These are phyloP conservation scores for Cladosporium oxysporum DNA, from an alignment of 2,329 filamentous ascomycete genomes.

Conservation along the genomic window DNA sequence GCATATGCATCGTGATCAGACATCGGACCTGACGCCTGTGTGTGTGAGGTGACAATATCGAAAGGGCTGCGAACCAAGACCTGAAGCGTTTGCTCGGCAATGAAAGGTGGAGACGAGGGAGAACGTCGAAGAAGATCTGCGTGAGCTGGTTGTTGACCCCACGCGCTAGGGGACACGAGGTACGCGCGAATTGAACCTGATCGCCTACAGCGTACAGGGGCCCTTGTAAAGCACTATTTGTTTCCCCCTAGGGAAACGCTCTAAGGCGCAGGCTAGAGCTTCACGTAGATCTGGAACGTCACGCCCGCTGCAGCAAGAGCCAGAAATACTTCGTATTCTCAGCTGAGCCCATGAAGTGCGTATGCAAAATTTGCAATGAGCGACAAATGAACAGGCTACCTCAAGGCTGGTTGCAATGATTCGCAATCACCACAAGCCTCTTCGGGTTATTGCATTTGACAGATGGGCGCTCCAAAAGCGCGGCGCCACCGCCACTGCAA, in stretches of 20 bases:
- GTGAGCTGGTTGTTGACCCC: slow-evolving; percentile 4
- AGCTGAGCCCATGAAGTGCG: neutral
- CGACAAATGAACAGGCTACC: neutral
- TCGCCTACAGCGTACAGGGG: slow-evolving; percentile 4
- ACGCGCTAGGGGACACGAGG: slow-evolving; percentile 3
- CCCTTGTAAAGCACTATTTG: slow-evolving; percentile 4
- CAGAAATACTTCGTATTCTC: neutral
- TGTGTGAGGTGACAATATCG: slow-evolving; percentile 3
- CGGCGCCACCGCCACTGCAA: slow-evolving; percentile 2
- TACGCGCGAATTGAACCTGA: neutral
- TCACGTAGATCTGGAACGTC: neutral
- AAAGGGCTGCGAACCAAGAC: neutral
- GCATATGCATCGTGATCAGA: slow-evolving; percentile 10
- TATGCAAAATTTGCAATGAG: neutral
- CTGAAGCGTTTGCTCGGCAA: slow-evolving; percentile 3
- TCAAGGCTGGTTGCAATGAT: neutral
- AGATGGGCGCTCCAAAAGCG: neutral
- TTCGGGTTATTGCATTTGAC: neutral
- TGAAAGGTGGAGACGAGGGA: neutral
- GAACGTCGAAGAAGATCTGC: slow-evolving; percentile 9
- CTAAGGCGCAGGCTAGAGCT: neutral
- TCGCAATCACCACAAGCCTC: neutral
- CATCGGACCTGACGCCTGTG: slow-evolving; percentile 4
- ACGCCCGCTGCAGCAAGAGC: neutral
- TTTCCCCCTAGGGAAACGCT: neutral